These are phyloP conservation scores for Thalassiosira ordinaria DNA, from an alignment of 352 stramenopile genomes.

Conservation along the genomic window DNA sequence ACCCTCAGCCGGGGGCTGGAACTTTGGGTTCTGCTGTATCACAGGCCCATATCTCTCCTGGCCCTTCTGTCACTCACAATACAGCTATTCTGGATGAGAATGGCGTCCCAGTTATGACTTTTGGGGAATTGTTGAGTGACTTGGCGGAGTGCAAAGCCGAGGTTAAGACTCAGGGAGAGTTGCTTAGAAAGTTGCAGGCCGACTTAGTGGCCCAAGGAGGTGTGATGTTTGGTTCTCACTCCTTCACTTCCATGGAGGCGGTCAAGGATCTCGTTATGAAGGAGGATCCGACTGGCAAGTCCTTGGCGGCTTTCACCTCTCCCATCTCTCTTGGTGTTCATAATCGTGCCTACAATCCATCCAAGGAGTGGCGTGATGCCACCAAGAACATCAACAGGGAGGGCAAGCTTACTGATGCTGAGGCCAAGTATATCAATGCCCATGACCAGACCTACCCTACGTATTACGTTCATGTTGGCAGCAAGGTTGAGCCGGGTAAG, in stretches of 20 bases:
- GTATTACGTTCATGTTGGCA: neutral
- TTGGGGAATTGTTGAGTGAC: neutral
- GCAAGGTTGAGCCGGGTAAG: neutral
- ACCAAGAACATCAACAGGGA: neutral
- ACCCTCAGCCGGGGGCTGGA: neutral
- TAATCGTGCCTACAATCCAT: neutral
- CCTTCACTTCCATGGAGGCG: neutral
- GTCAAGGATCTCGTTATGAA: neutral
- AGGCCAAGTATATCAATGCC: constrained; percentile 2
- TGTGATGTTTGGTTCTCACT: neutral
- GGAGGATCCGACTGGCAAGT: neutral
- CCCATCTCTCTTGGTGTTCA: neutral
- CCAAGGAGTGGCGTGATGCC: neutral
- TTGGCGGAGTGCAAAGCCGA: neutral
- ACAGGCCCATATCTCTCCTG: neutral
- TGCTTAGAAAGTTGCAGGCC: neutral
- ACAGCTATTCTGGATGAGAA: neutral
- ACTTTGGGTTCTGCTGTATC: neutral
- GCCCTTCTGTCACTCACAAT: neutral
- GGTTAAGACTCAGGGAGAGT: neutral
- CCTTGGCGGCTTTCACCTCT: neutral
- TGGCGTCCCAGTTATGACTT: neutral
- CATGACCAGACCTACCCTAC: neutral
- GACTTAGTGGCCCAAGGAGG: constrained; percentile 1
- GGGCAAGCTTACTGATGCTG: neutral